phyloP scores from a whole-genome alignment of 2,329 filamentous ascomycete genomes.

The Fusarium udum region DNA sequence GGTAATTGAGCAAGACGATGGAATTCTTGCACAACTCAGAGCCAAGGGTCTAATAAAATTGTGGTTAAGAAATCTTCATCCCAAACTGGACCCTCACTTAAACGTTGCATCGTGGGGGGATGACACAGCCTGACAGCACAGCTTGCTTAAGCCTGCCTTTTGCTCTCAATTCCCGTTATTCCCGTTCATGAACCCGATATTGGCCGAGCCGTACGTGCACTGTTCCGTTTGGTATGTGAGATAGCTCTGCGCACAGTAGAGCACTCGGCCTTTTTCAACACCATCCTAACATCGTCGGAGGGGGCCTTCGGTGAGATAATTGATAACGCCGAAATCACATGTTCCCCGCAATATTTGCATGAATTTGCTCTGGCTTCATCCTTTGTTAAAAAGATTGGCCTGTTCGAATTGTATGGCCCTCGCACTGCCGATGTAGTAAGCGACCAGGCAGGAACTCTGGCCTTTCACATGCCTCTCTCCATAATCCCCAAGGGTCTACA shows the following conservation, averaged over 20 bases:
- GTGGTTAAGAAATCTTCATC: neutral
- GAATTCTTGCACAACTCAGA: conserved; percentile 9
- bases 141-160: conserved; percentile 1
- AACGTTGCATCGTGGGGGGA: conserved; percentile 27
- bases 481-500: neutral
- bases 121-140: neutral
- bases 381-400: neutral
- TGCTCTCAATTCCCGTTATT: conserved; percentile 23
- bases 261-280: conserved; percentile 1
- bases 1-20: conserved; percentile 19
- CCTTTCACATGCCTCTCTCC: neutral
- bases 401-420: conserved; percentile 15
- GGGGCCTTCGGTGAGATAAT: conserved; percentile 38
- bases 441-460: conserved; percentile 7
- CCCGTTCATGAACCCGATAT: conserved; percentile 34
- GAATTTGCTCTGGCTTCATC: conserved; percentile 15
- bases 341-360: conserved; percentile 24
- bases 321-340: conserved; percentile 37
- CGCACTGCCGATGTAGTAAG: conserved; percentile 9
- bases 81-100: neutral
- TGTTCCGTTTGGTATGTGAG: neutral
- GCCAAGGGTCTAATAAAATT: conserved; percentile 4
- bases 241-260: conserved; percentile 14
- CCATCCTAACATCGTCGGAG: conserved; percentile 17
- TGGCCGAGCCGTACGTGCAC: conserved; percentile 38